Conservation (phyloP, 345 rosid genomes). For the Syzygium oleosum region DNA sequence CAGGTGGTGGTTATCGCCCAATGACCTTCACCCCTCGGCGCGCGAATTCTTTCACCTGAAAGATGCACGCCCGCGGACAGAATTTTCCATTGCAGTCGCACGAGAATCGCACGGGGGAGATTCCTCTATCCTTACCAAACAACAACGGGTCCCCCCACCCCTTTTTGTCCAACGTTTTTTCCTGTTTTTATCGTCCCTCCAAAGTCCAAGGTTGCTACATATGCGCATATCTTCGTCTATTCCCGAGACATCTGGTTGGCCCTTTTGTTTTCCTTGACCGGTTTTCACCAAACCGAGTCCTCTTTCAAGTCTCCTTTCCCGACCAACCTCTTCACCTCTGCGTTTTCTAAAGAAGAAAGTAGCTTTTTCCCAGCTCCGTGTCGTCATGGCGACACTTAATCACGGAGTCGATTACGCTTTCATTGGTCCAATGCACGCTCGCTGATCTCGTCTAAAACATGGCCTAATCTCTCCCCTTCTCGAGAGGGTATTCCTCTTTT, state of each 20-base stretch:
- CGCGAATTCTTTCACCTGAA: background rate
- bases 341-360: background rate
- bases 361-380: background rate
- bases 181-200: background rate
- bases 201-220: background rate
- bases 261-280: background rate
- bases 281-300: background rate
- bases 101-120: background rate
- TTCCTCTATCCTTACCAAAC: background rate
- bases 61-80: background rate
- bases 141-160: background rate
- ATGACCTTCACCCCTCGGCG: background rate
- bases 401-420: background rate
- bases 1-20: background rate
- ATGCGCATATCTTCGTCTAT: background rate
- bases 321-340: background rate
- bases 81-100: background rate
- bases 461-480: background rate
- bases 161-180: background rate
- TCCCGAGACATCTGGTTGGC: background rate
- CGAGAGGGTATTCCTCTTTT: background rate
- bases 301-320: background rate
- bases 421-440: background rate
- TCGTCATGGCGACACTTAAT: background rate
- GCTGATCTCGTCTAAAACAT: background rate